Evolutionary conservation across 192 early-diverging fungal species (phyloP), one percentile per base, ranked within the genome.

Genomic region (Backusella psychrophila): DNA sequence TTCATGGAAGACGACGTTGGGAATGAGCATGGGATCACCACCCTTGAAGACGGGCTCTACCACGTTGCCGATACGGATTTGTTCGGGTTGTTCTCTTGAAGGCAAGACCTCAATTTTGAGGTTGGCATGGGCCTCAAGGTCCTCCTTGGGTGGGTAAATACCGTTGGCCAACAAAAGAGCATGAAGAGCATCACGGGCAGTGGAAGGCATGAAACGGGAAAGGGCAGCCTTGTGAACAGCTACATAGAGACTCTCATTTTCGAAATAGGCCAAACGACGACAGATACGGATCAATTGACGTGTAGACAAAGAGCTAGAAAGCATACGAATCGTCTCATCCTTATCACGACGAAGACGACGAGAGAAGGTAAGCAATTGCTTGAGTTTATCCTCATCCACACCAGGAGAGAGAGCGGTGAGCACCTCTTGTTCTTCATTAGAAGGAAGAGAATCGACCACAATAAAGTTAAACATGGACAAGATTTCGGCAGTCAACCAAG

Each of bases 251-350:
- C 85, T 87, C 56, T 92, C 91, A 66, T 90, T 79, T 15, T 88
- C 87, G 77, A 90, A 91, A 8, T 84, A 79, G 2, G 92, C 83
- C 35, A 93, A 66, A 42, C 91, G 86, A 59, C 88, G 86, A 65
- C 90, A 89, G 53, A 93, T 91, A 52, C 92, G 88, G 74, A 94
- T 87, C 56, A 95, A 80, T 85, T 94, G 93, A 35, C 90, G 86
- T 59, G 92, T 93, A 7, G 92, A 93, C 42, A 95, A 77, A 19
- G 89, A 83, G 23, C 82, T 84, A 8, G 90, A 87, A 9, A 91
- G 74, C 5, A 86, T 79, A 65, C 88, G 84, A 66, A 92, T 79
- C 7, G 84, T 87, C 59, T 90, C 90, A 68, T 90, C 90, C 11
- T 83, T 86, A 39, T 85, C 88, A 59, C 83, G 81, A 23, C 90